Evolutionary conservation across 2,329 filamentous ascomycete species (phyloP), one percentile per base, ranked within the genome.

Genomic region (Hymenoscyphus albidus): DNA sequence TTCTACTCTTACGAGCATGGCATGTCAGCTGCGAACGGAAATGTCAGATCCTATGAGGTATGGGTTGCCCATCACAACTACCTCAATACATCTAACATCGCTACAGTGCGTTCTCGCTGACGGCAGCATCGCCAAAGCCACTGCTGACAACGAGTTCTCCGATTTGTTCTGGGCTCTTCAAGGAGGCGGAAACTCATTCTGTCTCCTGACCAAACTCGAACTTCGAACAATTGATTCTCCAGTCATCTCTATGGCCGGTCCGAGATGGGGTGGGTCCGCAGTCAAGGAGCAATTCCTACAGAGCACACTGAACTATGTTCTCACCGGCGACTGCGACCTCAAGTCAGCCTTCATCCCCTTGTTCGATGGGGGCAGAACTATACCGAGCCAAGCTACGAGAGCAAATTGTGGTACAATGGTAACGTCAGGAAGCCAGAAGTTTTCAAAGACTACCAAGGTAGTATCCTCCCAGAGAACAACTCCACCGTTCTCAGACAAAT

Each of bases 181-280:
- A 13, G 58, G 58, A 27, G 58, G 58, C 1, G 35, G 35, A 31
- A 60, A 32, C 58, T 85, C 83, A 70, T 86, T 82, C 67, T 83
- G 83, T 16, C 77, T 84, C 66, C 78, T 83, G 13, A 81, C 81
- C 12, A 75, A 74, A 9, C 82, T 81, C 69, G 71, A 78, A 7
- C 62, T 70, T 27, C 61, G 64, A 14, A 70, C 69, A 22, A 63
- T 70, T 54, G 66, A 68, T n/a, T 27, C 35, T 5, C 63, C 68
- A 2, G 39, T 32, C 22, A 60, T 68, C 57, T 57, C 57, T 7
- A 54, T 68, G 9, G 64, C 58, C 0, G 58, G 66, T 18, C 55
- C 58, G 1, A 42, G 31, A 4, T 65, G 64, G 44, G 67, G 42
- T 48, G 42, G 42, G 1, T 6, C 2, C 5, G n/a, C 3, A 48